Conservation (phyloP, 164 flowering plant species). For the Magnolia officinalis region DNA sequence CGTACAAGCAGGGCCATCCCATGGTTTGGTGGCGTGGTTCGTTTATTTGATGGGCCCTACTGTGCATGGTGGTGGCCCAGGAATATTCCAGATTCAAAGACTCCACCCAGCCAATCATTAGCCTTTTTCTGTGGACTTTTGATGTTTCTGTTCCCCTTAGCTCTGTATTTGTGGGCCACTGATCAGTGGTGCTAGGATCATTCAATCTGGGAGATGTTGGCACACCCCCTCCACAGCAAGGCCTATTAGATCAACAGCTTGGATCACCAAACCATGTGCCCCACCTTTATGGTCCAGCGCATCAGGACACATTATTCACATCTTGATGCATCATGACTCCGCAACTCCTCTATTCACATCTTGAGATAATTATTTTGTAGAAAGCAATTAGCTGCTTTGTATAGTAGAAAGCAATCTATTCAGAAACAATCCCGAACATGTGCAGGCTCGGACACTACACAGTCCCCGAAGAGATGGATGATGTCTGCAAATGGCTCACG, state of each 20-base stretch:
- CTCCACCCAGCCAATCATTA: too few species aligned
- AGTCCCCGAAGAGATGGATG: slow-evolving; percentile 88
- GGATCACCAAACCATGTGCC: background rate
- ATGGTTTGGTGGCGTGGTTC: background rate
- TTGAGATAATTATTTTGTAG: too few species aligned
- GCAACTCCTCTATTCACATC: too few species aligned
- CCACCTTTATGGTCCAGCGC: background rate
- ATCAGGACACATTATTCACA: background rate
- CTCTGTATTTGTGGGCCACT: background rate
- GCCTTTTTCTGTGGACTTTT: too few species aligned
- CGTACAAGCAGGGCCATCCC: background rate
- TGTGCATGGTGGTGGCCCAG: too few species aligned
- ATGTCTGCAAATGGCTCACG: slow-evolving; percentile 74
- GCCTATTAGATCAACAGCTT: background rate
- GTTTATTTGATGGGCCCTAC: background rate
- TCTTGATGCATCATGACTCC: background rate
- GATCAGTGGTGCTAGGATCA: background rate
- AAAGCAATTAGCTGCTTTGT: too few species aligned
- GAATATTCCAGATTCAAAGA: too few species aligned
- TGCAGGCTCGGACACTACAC: slow-evolving; percentile 97
- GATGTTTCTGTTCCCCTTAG: background rate
- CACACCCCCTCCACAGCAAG: background rate
- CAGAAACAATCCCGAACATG: background rate
- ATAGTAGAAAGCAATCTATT: background rate
- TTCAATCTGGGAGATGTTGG: background rate